Evolutionary conservation across 805 yeast genomes (phyloP).

Genomic region (Nakazawaea molendinolei): DNA sequence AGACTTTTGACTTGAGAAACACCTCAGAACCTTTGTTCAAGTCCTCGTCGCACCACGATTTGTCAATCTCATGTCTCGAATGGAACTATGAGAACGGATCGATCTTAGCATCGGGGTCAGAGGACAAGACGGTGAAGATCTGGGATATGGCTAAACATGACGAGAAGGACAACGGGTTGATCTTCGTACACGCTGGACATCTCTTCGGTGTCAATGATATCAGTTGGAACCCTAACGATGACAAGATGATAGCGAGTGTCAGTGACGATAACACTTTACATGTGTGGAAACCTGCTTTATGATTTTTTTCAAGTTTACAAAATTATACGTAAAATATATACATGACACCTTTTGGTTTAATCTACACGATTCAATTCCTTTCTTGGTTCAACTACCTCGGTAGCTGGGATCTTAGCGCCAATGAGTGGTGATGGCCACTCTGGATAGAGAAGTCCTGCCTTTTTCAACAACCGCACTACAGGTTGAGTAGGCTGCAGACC

Average conservation of each 20-base stretch:
- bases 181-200: constrained; percentile 82
- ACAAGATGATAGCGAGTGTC: constrained; percentile 68
- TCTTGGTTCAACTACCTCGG: constrained; percentile 14
- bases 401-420: constrained; percentile 17
- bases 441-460: constrained; percentile 62
- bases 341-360: no score
- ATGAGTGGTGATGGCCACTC: constrained; percentile 48
- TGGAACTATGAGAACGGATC: constrained; percentile 62
- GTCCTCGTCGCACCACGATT: constrained; percentile 34
- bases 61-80: constrained; percentile 54
- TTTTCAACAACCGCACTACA: constrained; percentile 68
- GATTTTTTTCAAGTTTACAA: no score
- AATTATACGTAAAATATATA: no score
- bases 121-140: constrained; percentile 54
- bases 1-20: constrained; percentile 62
- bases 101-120: constrained; percentile 61
- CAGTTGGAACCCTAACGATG: constrained; percentile 71
- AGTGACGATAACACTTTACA: constrained; percentile 86
- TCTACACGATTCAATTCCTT: constrained; percentile 11
- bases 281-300: constrained; percentile 61
- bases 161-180: constrained; percentile 20
- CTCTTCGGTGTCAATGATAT: constrained; percentile 80
- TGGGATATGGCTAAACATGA: constrained; percentile 41
- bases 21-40: constrained; percentile 23
- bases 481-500: constrained; percentile 93